Base-by-base conservation (phyloP, 495 filamentous ascomycete species). In the Polyplosphaeria fusca region DNA sequence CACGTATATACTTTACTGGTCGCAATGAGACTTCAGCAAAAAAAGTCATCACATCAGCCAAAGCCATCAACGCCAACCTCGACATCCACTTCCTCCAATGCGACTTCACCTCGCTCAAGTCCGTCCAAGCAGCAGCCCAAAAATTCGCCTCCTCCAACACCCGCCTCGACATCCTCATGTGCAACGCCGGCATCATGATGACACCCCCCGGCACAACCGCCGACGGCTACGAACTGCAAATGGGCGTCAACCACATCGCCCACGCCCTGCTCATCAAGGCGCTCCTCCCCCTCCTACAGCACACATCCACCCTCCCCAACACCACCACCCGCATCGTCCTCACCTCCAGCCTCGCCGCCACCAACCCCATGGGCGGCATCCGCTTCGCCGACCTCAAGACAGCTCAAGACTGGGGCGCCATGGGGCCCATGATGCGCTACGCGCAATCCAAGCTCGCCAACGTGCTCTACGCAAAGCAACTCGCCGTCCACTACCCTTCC, bases 361-460 rank as follows among this genome's bases (percentile, higher is more conserved):
- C 35, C 39, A 20, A 11, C 5, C 3, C 51, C 7, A 1, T 9
- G 7, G 39, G 7, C 23, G 35, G 5, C 19, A 30, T 46, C 16
- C 4, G 14, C 12, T 51, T 51, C 35, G 18, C 4, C 4, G 46
- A 28, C 46, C 18, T 48, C 5, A 30, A 48, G 20, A 48, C 24
- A n/a, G 16, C 23, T 4, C 46, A 48, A 12, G 20, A 19, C 9
- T 41, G 16, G 26, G 16, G 22, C 35, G 35, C 2, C 12, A 4
- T 51, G 5, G 30, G 35, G 2, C 5, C 23, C 14, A 47, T 18
- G 42, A 2, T 9, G 4, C 77, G 82, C 19, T 91, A 91, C 66
- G 77, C 71, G 3, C 76, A 86, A 27, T 76, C 74, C 56, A 91
- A 91, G 72, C 77, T 88, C 0, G 82, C 85, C 5, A 88, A 87